A percentile compares a stretch with the other conserved stretches of the same genome.
phyloP scores from a whole-genome alignment of 108 stramenopile species.

The Nitzschia sp. region DNA sequence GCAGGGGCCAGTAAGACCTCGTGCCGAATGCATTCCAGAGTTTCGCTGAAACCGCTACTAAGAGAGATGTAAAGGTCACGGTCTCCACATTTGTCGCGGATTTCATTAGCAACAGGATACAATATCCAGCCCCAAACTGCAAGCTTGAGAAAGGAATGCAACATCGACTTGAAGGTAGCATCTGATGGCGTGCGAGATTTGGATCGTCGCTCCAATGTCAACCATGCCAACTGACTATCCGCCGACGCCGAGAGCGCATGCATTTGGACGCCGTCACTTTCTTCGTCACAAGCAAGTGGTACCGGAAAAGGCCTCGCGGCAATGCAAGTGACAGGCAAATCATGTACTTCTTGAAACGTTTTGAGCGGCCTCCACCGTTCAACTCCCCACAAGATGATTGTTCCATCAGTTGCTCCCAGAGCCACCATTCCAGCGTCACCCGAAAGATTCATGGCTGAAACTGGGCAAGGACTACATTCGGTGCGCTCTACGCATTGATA shows the following conservation, averaged over 20 bases:
- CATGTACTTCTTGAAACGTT: constrained; percentile 75
- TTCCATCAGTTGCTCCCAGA: constrained; percentile 74
- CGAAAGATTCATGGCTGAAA: constrained; percentile 78
- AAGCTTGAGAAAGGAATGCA: constrained; percentile 21
- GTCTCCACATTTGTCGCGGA: constrained; percentile 29
- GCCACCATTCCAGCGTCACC: constrained; percentile 57
- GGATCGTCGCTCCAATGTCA: constrained; percentile 54
- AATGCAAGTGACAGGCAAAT: constrained; percentile 83
- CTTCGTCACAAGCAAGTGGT: constrained; percentile 63
- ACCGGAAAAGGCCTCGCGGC: constrained; percentile 75
- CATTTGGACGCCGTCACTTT: constrained; percentile 57
- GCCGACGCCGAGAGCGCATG: constrained; percentile 80
- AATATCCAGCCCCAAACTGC: constrained; percentile 24
- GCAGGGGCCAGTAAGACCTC: constrained; percentile 45
- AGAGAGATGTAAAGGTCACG: background rate
- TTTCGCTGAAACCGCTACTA: background rate
- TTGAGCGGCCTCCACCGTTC: constrained; percentile 51
- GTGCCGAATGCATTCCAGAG: constrained; percentile 28
- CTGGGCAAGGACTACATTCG: constrained; percentile 62
- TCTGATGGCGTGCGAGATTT: constrained; percentile 6
- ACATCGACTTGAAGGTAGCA: constrained; percentile 4
- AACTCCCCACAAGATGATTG: constrained; percentile 59
- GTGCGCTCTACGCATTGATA: constrained; percentile 41
- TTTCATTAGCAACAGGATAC: constrained; percentile 34
- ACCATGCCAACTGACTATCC: constrained; percentile 68